Evolutionary conservation across 1,284 basidiomycete species (phyloP).

Genomic region (Sparassis latifolia): DNA sequence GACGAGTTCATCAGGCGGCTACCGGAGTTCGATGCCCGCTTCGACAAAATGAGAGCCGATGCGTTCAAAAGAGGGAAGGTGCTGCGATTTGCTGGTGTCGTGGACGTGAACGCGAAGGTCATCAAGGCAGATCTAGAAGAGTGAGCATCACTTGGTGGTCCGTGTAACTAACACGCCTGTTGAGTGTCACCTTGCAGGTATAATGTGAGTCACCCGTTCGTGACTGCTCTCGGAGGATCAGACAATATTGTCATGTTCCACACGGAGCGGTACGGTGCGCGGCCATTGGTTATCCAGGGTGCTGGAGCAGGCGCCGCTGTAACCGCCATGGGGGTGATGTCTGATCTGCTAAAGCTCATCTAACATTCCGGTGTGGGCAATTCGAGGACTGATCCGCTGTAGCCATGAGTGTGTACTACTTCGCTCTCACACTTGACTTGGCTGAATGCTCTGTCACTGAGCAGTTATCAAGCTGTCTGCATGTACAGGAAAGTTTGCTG

Average conservation of each 20-base stretch:
- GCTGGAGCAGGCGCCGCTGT: constrained; percentile 95
- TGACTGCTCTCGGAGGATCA: constrained; percentile 89
- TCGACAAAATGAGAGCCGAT: constrained; percentile 68
- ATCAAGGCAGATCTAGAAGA: constrained; percentile 87
- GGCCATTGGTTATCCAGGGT: constrained; percentile 91
- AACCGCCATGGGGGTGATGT: constrained; percentile 95
- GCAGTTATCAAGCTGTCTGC: background rate
- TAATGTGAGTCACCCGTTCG: constrained; percentile 85
- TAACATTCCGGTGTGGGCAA: constrained; percentile 6
- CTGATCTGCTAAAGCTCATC: constrained; percentile 67
- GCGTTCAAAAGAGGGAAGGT: constrained; percentile 79
- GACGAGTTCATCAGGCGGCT: constrained; percentile 81
- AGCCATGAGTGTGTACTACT: no score
- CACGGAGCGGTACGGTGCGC: constrained; percentile 80
- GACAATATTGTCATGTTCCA: constrained; percentile 99
- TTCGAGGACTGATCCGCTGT: no score
- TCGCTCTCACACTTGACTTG: no score
- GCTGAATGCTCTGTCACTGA: background rate
- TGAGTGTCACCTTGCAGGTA: constrained; percentile 49
- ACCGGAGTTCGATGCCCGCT: constrained; percentile 81
- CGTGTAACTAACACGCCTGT: background rate
- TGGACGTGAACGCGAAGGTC: constrained; percentile 70
- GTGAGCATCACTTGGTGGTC: constrained; percentile 35
- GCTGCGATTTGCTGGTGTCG: constrained; percentile 90
- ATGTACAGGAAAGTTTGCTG: no score